Conservation (phyloP, 2,329 filamentous ascomycete genomes). For the Magnaporthiopsis incrustans region DNA sequence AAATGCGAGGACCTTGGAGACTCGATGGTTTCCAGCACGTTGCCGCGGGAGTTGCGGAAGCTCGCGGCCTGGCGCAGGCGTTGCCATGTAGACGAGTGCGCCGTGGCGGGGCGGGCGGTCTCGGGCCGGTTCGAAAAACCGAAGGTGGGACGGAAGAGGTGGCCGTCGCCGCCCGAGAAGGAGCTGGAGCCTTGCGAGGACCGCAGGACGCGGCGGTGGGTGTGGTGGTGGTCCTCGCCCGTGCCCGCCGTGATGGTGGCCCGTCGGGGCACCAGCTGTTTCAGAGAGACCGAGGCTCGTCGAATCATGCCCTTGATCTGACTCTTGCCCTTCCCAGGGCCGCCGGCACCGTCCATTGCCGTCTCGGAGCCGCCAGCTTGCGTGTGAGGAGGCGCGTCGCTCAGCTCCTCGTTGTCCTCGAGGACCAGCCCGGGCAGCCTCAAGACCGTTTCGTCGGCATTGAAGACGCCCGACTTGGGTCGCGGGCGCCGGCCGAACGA, state of each 20-base stretch:
- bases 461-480: slow-evolving; percentile 34
- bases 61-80: slow-evolving; percentile 42
- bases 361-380: neutral
- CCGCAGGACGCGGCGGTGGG: slow-evolving; percentile 11
- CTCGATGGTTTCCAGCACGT: slow-evolving; percentile 25
- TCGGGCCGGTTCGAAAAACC: neutral
- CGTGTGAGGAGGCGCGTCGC: slow-evolving; percentile 1
- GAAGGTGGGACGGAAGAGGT: neutral
- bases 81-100: slow-evolving; percentile 42
- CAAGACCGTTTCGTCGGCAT: slow-evolving; percentile 21
- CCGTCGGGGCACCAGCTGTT: slow-evolving; percentile 41
- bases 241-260: slow-evolving; percentile 30
- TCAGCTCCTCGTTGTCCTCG: slow-evolving; percentile 14
- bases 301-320: slow-evolving; percentile 43
- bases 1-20: slow-evolving; percentile 26
- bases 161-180: slow-evolving; percentile 3
- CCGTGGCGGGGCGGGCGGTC: slow-evolving; percentile 32
- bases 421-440: slow-evolving; percentile 18
- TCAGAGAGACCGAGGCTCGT: slow-evolving; percentile 46
- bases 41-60: slow-evolving; percentile 35
- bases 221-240: slow-evolving; percentile 17
- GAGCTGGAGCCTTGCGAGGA: slow-evolving; percentile 21
- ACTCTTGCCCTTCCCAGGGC: slow-evolving; percentile 18
- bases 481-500: slow-evolving; percentile 40
- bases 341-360: slow-evolving; percentile 6